Evolutionary conservation across 176 grass and related monocot species (phyloP), one percentile per base, ranked within the genome.

Genomic region (Triticum aestivum): DNA sequence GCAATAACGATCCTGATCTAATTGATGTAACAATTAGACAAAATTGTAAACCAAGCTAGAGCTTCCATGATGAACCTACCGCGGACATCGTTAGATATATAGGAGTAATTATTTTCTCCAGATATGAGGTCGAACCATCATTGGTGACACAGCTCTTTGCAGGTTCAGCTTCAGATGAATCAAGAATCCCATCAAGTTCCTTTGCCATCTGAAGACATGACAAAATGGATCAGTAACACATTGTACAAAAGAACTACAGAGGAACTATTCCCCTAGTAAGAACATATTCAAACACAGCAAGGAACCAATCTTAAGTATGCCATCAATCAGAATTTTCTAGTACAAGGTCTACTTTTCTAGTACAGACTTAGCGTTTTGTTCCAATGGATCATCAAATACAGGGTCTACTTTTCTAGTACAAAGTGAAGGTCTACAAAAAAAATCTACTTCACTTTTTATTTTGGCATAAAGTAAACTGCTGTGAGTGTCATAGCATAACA

Each of bases 111-210:
- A 96, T 91, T 81, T 75, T 86, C 78, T 91, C 90, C 4, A 98
- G 80, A 82, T 87, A 98, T 63, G 96, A 96, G 14, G 85, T 86
- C 23, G 88, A 89, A 75, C 79, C 88, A 78, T 92, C 85, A 32
- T 10, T 78, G 64, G 68, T 83, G 37, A 67, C 82, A 87, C 90
- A 96, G 77, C 92, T 94, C 59, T 88, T 73, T 44, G 96, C 90
- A 77, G 84, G 61, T 82, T 69, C 65, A 51, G 96, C 93, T 88
- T 92, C 90, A 85, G 89, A 86, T 73, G 94, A 96, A 91, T 98
- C 94, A 79, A 98, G 87, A 82, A 92, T 92, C n/a, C 82, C 93
- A 81, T 98, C 96, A 6, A 98, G 86, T 37, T 98, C 96, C 62
- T 92, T 93, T 89, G 96, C 92, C 96, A 98, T 98, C 93, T 96